These are phyloP conservation scores for Trebouxia gelatinosa DNA, from an alignment of 163 green algal species.

Conservation along the genomic window DNA sequence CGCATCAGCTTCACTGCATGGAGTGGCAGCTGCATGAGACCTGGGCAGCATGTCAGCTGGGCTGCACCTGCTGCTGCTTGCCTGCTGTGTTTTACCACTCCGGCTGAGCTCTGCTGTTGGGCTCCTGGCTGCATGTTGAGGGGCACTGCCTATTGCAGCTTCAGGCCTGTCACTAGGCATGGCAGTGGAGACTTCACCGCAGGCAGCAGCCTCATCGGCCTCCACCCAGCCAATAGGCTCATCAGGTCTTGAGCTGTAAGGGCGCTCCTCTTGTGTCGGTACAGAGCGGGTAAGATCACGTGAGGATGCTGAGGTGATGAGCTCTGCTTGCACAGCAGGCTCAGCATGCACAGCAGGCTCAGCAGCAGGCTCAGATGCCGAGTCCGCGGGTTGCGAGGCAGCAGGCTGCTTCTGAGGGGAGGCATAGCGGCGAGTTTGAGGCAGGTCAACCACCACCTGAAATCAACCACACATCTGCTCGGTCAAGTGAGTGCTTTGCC, in stretches of 20 bases:
- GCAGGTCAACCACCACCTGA: conserved; percentile 42
- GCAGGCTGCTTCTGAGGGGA: not conserved
- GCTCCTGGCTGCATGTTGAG: no score
- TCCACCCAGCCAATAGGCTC: conserved; percentile 5
- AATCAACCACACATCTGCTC: not conserved
- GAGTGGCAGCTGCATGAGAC: no score
- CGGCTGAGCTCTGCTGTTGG: no score
- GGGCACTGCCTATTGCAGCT: no score
- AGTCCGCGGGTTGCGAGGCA: not conserved
- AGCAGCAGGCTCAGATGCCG: not conserved
- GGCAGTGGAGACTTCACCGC: no score
- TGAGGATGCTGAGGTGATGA: no score
- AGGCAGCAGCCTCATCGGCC: not conserved
- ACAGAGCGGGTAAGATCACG: no score
- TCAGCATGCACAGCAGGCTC: not conserved
- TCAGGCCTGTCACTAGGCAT: no score
- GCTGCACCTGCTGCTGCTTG: no score
- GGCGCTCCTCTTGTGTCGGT: not conserved
- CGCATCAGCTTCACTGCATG: no score
- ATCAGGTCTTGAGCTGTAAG: conserved; percentile 1
- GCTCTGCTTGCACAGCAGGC: not conserved
- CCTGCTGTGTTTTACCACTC: no score
- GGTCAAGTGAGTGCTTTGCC: not conserved
- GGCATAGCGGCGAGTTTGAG: conserved; percentile 3
- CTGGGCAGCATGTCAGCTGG: no score